phyloP scores from a whole-genome alignment of 2,329 filamentous ascomycete genomes.

The Exophiala dermatitidis region DNA sequence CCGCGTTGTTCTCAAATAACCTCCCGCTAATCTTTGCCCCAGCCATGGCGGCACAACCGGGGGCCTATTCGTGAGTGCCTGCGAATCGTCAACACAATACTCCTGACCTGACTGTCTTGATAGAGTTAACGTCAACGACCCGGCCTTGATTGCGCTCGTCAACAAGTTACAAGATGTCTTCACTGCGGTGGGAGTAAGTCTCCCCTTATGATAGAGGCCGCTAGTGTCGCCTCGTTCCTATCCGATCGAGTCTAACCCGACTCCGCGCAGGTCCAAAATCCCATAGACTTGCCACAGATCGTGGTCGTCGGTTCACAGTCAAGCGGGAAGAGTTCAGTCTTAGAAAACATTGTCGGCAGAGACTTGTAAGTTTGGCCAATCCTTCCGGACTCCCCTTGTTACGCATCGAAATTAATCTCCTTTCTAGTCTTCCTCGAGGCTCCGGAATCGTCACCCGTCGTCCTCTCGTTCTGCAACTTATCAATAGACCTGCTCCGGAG shows the following conservation, averaged over 20 bases:
- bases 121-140: conserved; percentile 67
- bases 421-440: conserved; percentile 77
- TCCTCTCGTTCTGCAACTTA: conserved; percentile 93
- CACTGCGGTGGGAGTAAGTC: conserved; percentile 77
- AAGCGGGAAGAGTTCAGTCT: conserved; percentile 96
- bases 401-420: conserved; percentile 28
- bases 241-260: conserved; percentile 28
- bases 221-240: neutral
- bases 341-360: conserved; percentile 97
- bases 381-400: conserved; percentile 16
- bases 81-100: conserved; percentile 24
- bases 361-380: conserved; percentile 70
- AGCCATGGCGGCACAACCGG: conserved; percentile 39
- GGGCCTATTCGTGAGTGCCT: conserved; percentile 40
- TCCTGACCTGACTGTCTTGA: conserved; percentile 8
- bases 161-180: conserved; percentile 99
- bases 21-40: conserved; percentile 26
- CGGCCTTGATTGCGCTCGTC: conserved; percentile 69
- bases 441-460: conserved; percentile 95
- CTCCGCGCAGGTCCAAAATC: conserved; percentile 78
- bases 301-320: conserved; percentile 97
- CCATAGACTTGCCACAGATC: conserved; percentile 97
- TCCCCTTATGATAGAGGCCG: neutral
- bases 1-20: conserved; percentile 11
- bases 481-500: conserved; percentile 66